Evolutionary conservation across 805 yeast genomes (phyloP), one percentile per base, ranked within the genome.

Genomic region (Blastobotrys robertii): DNA sequence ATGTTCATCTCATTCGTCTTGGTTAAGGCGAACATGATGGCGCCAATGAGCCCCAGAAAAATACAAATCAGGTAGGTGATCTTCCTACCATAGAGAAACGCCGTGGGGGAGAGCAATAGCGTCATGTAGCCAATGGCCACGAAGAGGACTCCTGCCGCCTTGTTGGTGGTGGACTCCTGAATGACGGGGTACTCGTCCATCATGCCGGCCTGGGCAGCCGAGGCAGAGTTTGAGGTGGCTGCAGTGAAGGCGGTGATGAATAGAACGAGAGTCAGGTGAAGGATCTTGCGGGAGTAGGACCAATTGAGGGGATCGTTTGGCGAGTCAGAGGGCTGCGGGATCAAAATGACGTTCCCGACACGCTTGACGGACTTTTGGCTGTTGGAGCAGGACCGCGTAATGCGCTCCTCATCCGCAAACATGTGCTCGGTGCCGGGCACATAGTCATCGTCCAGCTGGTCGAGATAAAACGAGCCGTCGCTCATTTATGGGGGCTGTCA

Each of bases 61-160:
- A 77, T 69, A 53, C 86, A 81, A 43, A 82, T 65, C 36, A 81
- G 50, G 53, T 79, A 82, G 4, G 80, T 68, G 44, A 80, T 55
- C 50, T 80, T 77, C 53, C 85, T 65, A 3, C 92, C 90, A 55
- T 77, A 82, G 28, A 82, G 63, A 25, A 77, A 75, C 3, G 86
- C 74, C 15, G 79, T 68, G 2, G 90, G 88, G 1, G 85, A 82
- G 28, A 79, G 58, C 44, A 83, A 59, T 30, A 79, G 65, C 2
- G 84, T 73, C 31, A 77, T 74, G 60, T 77, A 70, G 1, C 83
- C 90, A 47, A 83, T 80, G 32, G 83, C 77, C 12, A 77, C 62
- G 57, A 83, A 83, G 40, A 83, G 63, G 25, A 82, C 84, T 47
- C 92, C 90, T 1, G 90, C 87, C 43, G 88, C 90, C 0, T 84